Base-by-base conservation (phyloP, 108 stramenopile species). In the Cyclotella baltica region DNA sequence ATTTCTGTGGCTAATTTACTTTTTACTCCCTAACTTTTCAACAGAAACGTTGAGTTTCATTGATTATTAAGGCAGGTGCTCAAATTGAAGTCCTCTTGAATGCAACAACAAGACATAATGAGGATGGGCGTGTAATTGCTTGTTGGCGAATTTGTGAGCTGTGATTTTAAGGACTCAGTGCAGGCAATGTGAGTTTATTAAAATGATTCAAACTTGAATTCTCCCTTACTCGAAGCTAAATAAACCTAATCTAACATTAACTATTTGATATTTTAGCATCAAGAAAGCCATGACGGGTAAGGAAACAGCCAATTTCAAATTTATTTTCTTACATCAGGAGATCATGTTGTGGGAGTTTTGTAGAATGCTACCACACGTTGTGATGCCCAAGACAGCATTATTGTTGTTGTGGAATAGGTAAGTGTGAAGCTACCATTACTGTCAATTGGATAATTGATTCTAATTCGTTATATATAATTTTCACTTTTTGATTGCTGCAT, bases 311-410 rank as follows among this genome's bases (percentile, higher is more conserved):
- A 85, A 85, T 55, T 85, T 77, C 29, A 64, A 68, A 48, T 79
- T 79, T 29, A 72, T 13, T 66, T 84, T 27, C 40, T 73, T 11
- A 84, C 83, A 38, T 79, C 77, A 23, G 71, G 50, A 0, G 83
- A 78, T 51, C 73, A 67, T 35, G 72, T 73, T 25, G 66, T 84
- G 25, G 72, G 79, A 59, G 70, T 94, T 31, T 79, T 94, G 28
- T 81, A 92, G 13, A 94, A 92, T 78, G 91, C 83, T 8, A 94
- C 88, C 19, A 85, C 91, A 20, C 81, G 89, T 23, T 77, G 89
- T 29, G 85, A 94, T 80, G 81, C 80, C 22, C 85, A 89, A 38
- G 85, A 86, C 56, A 81, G 67, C 35, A 73, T 61, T 29, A 73
- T 92, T 47, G 84, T 76, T 73, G 74, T 66, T 58, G 78, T 84